phyloP scores from a whole-genome alignment of 2,329 filamentous ascomycete genomes.

The Cadophora sp. region DNA sequence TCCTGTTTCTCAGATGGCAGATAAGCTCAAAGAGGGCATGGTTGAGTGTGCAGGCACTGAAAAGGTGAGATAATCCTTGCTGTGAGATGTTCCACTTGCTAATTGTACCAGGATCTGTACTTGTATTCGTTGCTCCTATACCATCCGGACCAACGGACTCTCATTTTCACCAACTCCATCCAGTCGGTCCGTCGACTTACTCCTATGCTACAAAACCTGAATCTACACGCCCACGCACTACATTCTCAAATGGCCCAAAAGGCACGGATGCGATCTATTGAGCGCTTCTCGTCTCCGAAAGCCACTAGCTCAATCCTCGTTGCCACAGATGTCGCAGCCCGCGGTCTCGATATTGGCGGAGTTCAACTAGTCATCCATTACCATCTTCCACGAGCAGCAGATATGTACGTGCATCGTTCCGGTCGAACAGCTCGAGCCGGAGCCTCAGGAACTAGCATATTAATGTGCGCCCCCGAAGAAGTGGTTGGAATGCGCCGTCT shows the following conservation, averaged over 20 bases:
- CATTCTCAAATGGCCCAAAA: conserved; percentile 98
- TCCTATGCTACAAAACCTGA: conserved; percentile 83
- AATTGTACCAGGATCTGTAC: conserved; percentile 74
- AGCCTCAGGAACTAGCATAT: conserved; percentile 77
- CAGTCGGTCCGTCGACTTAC: conserved; percentile 86
- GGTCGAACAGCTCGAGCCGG: conserved; percentile 90
- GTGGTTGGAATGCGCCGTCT: conserved; percentile 83
- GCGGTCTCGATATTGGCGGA: conserved; percentile 89
- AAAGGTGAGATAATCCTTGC: conserved; percentile 63
- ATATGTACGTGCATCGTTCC: conserved; percentile 94
- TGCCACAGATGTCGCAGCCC: conserved; percentile 91
- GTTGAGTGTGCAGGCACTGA: conserved; percentile 93
- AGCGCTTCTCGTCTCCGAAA: conserved; percentile 78
- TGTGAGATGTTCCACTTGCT: conserved; percentile 30
- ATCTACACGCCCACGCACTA: conserved; percentile 76
- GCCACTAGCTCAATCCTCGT: conserved; percentile 72
- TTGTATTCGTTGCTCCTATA: conserved; percentile 88
- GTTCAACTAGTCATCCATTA: conserved; percentile 95
- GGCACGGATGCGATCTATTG: conserved; percentile 88
- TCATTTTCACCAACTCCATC: conserved; percentile 97
- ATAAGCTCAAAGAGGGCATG: conserved; percentile 83
- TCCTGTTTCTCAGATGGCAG: conserved; percentile 86
- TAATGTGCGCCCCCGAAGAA: conserved; percentile 92
- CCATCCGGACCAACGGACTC: conserved; percentile 78
- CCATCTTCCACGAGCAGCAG: conserved; percentile 88